phyloP scores from a whole-genome alignment of 148 eudicot species.

The Camellia lanceoleosa region DNA sequence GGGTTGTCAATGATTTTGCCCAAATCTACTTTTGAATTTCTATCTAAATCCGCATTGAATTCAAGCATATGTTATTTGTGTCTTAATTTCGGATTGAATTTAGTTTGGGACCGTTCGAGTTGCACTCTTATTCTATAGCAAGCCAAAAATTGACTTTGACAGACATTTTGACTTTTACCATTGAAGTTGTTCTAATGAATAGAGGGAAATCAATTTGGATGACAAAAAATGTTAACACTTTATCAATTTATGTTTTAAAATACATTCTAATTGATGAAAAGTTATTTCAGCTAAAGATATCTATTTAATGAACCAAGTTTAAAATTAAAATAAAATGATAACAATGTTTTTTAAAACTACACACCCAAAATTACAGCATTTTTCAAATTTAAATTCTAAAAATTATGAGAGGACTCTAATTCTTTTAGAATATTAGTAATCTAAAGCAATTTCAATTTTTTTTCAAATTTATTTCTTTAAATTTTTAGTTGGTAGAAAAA shows the following conservation, averaged over 20 bases:
- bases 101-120: neutral
- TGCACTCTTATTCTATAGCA: neutral
- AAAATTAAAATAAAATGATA: neutral
- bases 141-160: neutral
- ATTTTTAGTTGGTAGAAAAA: too few relatives aligned
- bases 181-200: neutral
- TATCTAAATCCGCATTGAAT: neutral
- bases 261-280: neutral
- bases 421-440: neutral
- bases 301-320: neutral
- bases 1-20: too few relatives aligned
- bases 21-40: neutral
- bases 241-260: neutral
- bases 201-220: neutral
- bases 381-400: neutral
- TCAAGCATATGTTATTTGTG: neutral
- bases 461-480: too few relatives aligned
- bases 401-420: neutral
- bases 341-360: too few relatives aligned
- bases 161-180: neutral
- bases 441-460: too few relatives aligned
- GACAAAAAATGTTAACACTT: neutral
- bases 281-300: neutral
- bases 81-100: neutral
- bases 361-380: neutral